Evolutionary conservation across 352 stramenopile genomes (phyloP), one percentile per base, ranked within the genome.

Genomic region (Phytopythium vexans): DNA sequence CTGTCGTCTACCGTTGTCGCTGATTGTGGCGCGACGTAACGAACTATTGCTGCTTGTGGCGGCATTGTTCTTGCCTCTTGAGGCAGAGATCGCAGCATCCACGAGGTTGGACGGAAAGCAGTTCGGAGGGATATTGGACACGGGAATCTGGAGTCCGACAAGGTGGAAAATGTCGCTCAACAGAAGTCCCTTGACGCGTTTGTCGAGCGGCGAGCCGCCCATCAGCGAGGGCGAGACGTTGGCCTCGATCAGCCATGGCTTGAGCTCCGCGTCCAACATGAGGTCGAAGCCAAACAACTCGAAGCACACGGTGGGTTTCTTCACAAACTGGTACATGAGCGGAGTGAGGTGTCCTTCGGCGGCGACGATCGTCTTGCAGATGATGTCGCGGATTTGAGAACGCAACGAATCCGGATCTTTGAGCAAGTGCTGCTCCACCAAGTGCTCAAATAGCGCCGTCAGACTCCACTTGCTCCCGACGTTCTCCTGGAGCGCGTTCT

Each of bases 221-320:
- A 93, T 91, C n/a, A 91, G 71, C 37, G 81, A 91, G 15, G 81
- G 81, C 41, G 77, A 89, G 6, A 91, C 78, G 38, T 91, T 91
- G 16, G 85, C 81, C 45, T 91, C 81, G 35, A 91, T 82, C 21
- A 91, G 66, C 77, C 81, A 91, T 0, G 74, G 74, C 31, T 62
- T 74, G 15, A 85, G 52, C 14, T 68, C 65, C 7, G 69, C 56
- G 52, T 91, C 81, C 8, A 91, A 58, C 74, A 91, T 86, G 33
- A 91, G 42, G 43, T 91, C 81, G 47, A 91, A 91, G 7, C 81
- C 81, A 59, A 89, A 91, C 2, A 91, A 67, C 48, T 91, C 81
- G 54, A 72, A 91, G 48, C 81, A 91, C 14, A 27, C 21, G 12
- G 43, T 34, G 32, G 70, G 71, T 50, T 75, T 63, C 16, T 78